Evolutionary conservation across 2,329 filamentous ascomycete genomes (phyloP).

Genomic region (Sphaerulina vaccinii): DNA sequence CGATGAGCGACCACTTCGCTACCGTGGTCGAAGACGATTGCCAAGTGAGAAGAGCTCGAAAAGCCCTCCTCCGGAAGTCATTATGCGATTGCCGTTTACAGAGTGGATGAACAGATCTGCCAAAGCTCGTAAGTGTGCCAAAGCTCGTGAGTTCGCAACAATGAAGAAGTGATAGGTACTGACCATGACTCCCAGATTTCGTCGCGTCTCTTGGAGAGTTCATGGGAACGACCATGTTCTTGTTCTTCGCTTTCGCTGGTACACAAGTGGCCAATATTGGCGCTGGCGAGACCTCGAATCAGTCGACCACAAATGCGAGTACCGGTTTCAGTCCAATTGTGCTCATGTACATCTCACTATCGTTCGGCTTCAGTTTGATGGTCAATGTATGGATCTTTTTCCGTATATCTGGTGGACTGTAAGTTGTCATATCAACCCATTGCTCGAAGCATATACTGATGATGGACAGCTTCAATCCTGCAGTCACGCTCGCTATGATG

Average conservation of each 20-base stretch:
- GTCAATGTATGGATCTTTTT: slow-evolving; percentile 45
- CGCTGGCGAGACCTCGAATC: slow-evolving; percentile 19
- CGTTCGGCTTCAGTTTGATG: slow-evolving; percentile 43
- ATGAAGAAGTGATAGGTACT: slow-evolving; percentile 1
- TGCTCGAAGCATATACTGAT: background rate
- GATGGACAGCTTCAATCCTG: slow-evolving; percentile 36
- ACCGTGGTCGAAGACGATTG: slow-evolving; percentile 13
- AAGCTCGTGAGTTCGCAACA: background rate
- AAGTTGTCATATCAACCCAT: background rate
- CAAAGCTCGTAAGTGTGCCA: slow-evolving; percentile 30
- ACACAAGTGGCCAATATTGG: slow-evolving; percentile 47
- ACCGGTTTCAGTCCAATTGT: slow-evolving; percentile 35
- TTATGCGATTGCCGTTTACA: slow-evolving; percentile 36
- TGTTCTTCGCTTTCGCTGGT: slow-evolving; percentile 48
- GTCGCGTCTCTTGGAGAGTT: slow-evolving; percentile 42
- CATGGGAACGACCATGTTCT: slow-evolving; percentile 48
- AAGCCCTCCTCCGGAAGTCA: slow-evolving; percentile 29
- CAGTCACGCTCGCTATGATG: slow-evolving; percentile 35
- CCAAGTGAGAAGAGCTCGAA: slow-evolving; percentile 12
- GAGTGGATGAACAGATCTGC: slow-evolving; percentile 35
- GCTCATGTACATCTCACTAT: slow-evolving; percentile 42
- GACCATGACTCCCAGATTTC: slow-evolving; percentile 26
- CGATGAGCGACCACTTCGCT: slow-evolving; percentile 25
- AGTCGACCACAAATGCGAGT: slow-evolving; percentile 29
- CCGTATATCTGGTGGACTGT: slow-evolving; percentile 39